Base-by-base conservation (phyloP, 371 early-diverging fungal species). In the Parasitella parasitica region DNA sequence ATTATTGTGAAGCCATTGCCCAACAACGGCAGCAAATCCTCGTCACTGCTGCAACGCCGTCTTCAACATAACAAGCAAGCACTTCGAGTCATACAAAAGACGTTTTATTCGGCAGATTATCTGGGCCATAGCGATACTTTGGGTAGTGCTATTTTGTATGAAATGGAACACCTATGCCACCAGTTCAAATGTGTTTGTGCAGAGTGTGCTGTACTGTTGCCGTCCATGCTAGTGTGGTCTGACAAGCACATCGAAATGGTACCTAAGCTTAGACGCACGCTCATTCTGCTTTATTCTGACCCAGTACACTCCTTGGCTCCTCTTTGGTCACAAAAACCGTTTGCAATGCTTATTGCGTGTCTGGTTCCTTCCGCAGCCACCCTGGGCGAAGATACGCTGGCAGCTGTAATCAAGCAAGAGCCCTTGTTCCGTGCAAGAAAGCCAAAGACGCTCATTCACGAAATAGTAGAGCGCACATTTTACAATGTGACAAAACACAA, bases 141-240 rank as follows among this genome's bases (percentile, higher is more conserved):
- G 1, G 70, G 77, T 13, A 38, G 54, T 5, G 71, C 75, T 1
- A 53, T 69, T 6, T 27, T 78, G 32, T 48, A 68, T 48, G 69
- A 73, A 52, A 76, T 81, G 64, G 67, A 58, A 8, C n/a, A 24
- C 0, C 26, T 75, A 3, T 78, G 78, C 39, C 73, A 81, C 51
- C 41, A 66, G 1, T 78, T 81, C 67, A 75, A 78, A 50, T 81
- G 78, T 58, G 39, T 65, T 6, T 81, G 81, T 50, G 13, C 64
- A 15, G 70, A 71, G 24, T 81, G 81, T 43, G 75, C 73, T 9
- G 55, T 67, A 3, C 27, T 78, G 20, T 35, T 81, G 24, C 81
- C 81, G 4, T 76, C 77, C 49, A 78, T 81, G 73, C 50, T 81
- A 13, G 69, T 67, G 11, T 76, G 77, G 69, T 69, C 78, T 7